phyloP scores from a whole-genome alignment of 2,329 filamentous ascomycete species.

The Chalara sp. region DNA sequence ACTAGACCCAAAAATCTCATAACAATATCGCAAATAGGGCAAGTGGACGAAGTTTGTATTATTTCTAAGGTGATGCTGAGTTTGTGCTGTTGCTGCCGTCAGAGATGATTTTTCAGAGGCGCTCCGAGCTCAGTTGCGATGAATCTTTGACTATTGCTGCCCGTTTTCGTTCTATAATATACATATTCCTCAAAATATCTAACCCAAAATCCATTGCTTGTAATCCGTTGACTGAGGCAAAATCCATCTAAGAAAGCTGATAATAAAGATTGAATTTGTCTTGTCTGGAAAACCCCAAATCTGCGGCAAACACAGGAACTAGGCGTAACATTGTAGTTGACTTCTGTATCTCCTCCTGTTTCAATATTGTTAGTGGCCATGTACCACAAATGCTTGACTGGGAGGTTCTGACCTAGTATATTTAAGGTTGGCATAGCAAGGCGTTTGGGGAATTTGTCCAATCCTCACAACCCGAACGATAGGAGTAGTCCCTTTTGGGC shows the following conservation, averaged over 20 bases:
- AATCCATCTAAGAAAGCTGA: background rate
- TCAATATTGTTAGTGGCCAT: too few species aligned
- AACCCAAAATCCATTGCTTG: too few species aligned
- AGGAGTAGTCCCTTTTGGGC: too few species aligned
- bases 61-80: slow-evolving; percentile 2
- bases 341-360: too few species aligned
- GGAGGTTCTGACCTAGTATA: too few species aligned
- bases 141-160: background rate
- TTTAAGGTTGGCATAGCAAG: too few species aligned
- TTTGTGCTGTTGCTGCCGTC: slow-evolving; percentile 2
- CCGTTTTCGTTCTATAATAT: background rate
- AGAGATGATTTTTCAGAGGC: background rate
- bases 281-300: background rate
- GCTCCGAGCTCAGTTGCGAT: background rate
- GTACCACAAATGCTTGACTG: too few species aligned
- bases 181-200: too few species aligned
- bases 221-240: too few species aligned
- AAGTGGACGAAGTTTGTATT: slow-evolving; percentile 4
- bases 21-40: slow-evolving; percentile 2
- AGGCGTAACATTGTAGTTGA: background rate
- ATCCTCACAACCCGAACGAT: too few species aligned
- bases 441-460: too few species aligned
- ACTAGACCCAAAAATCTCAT: too few species aligned
- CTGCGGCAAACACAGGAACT: background rate
- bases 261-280: background rate